phyloP scores from a whole-genome alignment of 805 yeast species.

The Wickerhamiella shivajii region DNA sequence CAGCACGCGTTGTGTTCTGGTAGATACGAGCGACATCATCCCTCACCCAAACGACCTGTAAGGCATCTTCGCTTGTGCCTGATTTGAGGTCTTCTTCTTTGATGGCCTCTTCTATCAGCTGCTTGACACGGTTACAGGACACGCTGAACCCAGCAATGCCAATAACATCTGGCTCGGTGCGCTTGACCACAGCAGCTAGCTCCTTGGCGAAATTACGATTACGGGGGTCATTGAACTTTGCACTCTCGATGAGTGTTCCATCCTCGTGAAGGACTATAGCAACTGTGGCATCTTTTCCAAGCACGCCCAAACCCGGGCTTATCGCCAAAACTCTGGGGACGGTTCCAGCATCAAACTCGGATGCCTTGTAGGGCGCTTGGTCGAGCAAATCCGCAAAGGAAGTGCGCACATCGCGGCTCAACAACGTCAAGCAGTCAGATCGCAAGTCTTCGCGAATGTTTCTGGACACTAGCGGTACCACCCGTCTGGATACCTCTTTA shows the following conservation, averaged over 20 bases:
- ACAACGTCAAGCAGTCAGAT: slow-evolving; percentile 54
- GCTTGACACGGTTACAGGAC: slow-evolving; percentile 42
- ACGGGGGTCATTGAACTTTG: slow-evolving; percentile 65
- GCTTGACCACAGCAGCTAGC: slow-evolving; percentile 44
- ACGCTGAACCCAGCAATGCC: slow-evolving; percentile 85
- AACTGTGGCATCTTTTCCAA: slow-evolving; percentile 68
- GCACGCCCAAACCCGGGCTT: slow-evolving; percentile 76
- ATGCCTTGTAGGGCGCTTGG: slow-evolving; percentile 87
- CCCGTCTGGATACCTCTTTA: slow-evolving; percentile 48
- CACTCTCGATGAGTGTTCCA: slow-evolving; percentile 62
- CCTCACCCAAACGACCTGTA: slow-evolving; percentile 67
- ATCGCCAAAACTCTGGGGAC: slow-evolving; percentile 71
- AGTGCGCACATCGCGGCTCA: slow-evolving; percentile 56
- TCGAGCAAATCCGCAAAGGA: slow-evolving; percentile 58
- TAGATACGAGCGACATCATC: slow-evolving; percentile 88
- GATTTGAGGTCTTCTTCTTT: slow-evolving; percentile 34
- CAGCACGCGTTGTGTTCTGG: slow-evolving; percentile 65
- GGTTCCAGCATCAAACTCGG: slow-evolving; percentile 62
- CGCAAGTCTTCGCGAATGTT: slow-evolving; percentile 75
- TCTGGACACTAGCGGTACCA: slow-evolving; percentile 51
- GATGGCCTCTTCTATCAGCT: slow-evolving; percentile 38
- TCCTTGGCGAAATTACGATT: slow-evolving; percentile 49
- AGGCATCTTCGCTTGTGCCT: slow-evolving; percentile 25
- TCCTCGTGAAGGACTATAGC: slow-evolving; percentile 66
- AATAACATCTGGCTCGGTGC: slow-evolving; percentile 73